A percentile compares a stretch with the other conserved stretches of the same genome.
phyloP scores from a whole-genome alignment of 495 filamentous ascomycete species.

The Penicillium daleae region DNA sequence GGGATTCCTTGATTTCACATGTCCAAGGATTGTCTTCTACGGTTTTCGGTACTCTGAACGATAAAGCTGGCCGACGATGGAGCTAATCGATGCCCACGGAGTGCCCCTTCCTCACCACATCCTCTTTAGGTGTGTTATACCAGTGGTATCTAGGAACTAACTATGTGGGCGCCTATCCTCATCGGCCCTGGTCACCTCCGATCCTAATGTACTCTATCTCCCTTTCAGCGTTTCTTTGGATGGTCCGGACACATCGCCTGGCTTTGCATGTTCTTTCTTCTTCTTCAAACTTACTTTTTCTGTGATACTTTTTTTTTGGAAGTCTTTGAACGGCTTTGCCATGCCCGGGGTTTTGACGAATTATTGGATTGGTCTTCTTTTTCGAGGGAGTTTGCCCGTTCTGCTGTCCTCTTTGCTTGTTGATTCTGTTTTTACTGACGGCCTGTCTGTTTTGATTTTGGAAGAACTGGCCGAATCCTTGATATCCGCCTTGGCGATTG shows the following conservation, averaged over 20 bases:
- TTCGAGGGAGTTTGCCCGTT: conserved; percentile 20
- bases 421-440: conserved; percentile 5
- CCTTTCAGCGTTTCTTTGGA: conserved; percentile 40
- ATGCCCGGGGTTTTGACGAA: conserved; percentile 31
- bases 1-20: conserved; percentile 29
- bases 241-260: conserved; percentile 29
- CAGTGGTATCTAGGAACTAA: conserved; percentile 7
- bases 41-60: conserved; percentile 31
- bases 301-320: conserved; percentile 10
- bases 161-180: conserved; percentile 15
- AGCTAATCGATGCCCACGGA: conserved; percentile 26
- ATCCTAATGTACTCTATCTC: conserved; percentile 42
- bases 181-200: conserved; percentile 25
- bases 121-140: background rate
- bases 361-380: conserved; percentile 25
- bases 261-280: conserved; percentile 19
- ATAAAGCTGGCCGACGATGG: conserved; percentile 25
- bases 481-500: conserved; percentile 52
- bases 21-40: conserved; percentile 23
- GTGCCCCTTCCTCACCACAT: background rate
- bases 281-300: conserved; percentile 14
- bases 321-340: conserved; percentile 17
- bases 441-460: conserved; percentile 19
- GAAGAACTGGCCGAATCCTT: conserved; percentile 31
- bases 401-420: conserved; percentile 11